phyloP scores from a whole-genome alignment of 139 green algal species.

The Zygnema circumcarinatum region DNA sequence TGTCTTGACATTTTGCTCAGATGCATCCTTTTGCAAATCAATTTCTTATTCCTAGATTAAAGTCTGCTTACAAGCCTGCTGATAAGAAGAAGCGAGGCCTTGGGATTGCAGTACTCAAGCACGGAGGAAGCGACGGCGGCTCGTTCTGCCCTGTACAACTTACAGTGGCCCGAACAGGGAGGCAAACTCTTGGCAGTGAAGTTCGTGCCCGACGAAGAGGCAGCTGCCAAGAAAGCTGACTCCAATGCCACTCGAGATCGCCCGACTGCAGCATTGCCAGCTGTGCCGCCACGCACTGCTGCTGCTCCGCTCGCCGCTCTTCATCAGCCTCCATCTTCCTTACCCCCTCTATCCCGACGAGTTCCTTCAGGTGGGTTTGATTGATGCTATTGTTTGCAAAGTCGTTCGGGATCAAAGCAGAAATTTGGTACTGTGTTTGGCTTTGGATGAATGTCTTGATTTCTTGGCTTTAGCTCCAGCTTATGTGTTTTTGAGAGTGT shows the following conservation, averaged over 20 bases:
- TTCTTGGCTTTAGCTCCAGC: no score
- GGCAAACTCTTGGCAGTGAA: slow-evolving; percentile 63
- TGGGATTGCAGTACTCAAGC: slow-evolving; percentile 46
- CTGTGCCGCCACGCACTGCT: not conserved
- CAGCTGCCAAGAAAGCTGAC: slow-evolving; percentile 62
- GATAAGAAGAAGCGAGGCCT: no score
- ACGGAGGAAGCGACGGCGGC: slow-evolving; percentile 68
- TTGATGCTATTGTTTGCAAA: not conserved
- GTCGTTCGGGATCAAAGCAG: no score
- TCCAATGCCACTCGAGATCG: not conserved
- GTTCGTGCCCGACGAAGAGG: slow-evolving; percentile 55
- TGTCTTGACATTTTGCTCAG: no score
- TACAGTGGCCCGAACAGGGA: slow-evolving; percentile 66
- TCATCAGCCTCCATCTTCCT: not conserved
- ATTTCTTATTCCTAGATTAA: no score
- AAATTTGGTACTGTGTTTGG: no score
- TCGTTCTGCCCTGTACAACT: slow-evolving; percentile 58
- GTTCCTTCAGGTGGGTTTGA: not conserved
- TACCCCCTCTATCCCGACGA: not conserved
- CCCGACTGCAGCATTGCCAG: not conserved
- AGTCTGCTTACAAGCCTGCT: no score
- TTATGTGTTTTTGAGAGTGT: no score
- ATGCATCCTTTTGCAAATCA: no score
- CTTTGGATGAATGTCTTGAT: no score
- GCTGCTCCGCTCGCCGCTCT: not conserved